A percentile compares a stretch with the other conserved stretches of the same genome.
phyloP scores from a whole-genome alignment of 352 stramenopile genomes.

The Phytophthora cryptogea region DNA sequence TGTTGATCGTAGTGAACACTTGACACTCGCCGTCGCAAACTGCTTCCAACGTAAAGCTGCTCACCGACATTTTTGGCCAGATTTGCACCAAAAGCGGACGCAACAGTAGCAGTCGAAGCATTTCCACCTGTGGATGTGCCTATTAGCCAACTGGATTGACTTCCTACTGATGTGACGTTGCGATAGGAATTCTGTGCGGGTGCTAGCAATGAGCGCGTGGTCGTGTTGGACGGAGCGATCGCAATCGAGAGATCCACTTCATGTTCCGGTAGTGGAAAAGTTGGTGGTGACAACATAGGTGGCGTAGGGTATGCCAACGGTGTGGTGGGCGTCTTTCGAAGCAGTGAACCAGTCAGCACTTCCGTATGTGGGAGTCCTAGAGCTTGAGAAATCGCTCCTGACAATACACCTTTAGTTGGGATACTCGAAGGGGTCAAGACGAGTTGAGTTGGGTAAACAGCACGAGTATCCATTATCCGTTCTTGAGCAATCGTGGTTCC shows the following conservation, averaged over 20 bases:
- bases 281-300: conserved; percentile 19
- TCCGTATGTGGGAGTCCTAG: conserved; percentile 43
- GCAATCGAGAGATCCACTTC: conserved; percentile 44
- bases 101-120: conserved; percentile 46
- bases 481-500: conserved; percentile 16
- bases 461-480: conserved; percentile 24
- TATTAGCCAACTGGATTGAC: conserved; percentile 30
- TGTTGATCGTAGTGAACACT: conserved; percentile 66
- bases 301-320: conserved; percentile 24
- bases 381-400: conserved; percentile 5
- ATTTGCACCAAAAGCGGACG: conserved; percentile 42
- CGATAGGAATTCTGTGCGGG: conserved; percentile 23
- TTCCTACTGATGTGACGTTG: conserved; percentile 15
- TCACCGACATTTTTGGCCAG: conserved; percentile 29
- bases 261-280: conserved; percentile 49
- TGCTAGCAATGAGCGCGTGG: conserved; percentile 43
- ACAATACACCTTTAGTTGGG: conserved; percentile 34
- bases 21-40: conserved; percentile 45
- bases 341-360: conserved; percentile 45
- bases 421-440: conserved; percentile 54
- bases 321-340: conserved; percentile 44
- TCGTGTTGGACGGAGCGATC: conserved; percentile 54
- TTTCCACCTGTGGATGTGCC: conserved; percentile 8
- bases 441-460: conserved; percentile 29
- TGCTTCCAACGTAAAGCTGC: conserved; percentile 39